Evolutionary conservation across 352 stramenopile genomes (phyloP).

Genomic region (Globisporangium canariense): DNA sequence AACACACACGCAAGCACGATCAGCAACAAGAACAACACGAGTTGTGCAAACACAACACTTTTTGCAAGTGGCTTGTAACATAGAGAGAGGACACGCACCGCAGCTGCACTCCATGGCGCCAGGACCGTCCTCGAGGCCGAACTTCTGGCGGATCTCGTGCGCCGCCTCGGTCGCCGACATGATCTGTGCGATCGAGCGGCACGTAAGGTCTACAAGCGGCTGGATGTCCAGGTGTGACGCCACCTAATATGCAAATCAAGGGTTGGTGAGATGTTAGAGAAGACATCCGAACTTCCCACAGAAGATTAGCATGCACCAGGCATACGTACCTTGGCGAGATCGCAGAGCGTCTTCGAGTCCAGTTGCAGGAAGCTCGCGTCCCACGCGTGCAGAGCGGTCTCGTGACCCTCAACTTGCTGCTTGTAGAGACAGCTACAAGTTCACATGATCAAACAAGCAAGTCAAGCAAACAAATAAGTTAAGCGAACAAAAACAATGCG

Average conservation of each 20-base stretch:
- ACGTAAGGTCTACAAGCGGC: conserved; percentile 75
- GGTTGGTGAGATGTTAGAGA: neutral
- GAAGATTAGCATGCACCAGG: no score
- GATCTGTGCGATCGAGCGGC: conserved; percentile 78
- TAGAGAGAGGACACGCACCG: conserved; percentile 20
- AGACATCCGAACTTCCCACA: neutral
- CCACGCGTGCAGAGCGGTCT: conserved; percentile 56
- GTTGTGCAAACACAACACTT: neutral
- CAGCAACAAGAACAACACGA: neutral
- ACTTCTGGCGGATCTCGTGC: conserved; percentile 74
- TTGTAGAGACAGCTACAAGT: conserved; percentile 64
- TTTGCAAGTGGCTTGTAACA: neutral
- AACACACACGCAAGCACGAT: neutral
- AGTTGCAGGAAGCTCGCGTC: conserved; percentile 66
- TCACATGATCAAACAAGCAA: conserved; percentile 1
- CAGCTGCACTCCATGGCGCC: conserved; percentile 43
- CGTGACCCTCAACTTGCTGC: conserved; percentile 64
- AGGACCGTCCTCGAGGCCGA: conserved; percentile 59
- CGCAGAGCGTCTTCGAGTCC: conserved; percentile 75
- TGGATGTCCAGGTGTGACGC: conserved; percentile 82
- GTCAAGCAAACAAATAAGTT: neutral
- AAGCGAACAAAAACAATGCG: neutral
- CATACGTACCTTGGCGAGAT: conserved; percentile 47
- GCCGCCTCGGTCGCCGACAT: conserved; percentile 79
- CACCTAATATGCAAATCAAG: conserved; percentile 23